Percentiles rank a stretch among this genome's conserved stretches.
phyloP scores from a whole-genome alignment of 2,329 filamentous ascomycete genomes.

The Mycocentrospora acerina region DNA sequence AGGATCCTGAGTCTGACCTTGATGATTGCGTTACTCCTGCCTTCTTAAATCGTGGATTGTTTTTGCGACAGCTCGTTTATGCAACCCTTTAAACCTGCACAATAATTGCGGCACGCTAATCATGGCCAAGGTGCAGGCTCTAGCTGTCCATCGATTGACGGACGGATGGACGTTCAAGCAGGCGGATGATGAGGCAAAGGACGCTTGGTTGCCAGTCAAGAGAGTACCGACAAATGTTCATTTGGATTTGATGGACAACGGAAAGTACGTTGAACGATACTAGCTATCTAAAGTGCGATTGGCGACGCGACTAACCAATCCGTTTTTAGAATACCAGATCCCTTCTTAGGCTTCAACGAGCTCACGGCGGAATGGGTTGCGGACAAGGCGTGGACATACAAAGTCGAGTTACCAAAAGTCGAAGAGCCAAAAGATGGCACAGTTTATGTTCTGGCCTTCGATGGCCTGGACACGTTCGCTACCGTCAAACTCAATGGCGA shows the following conservation, averaged over 20 bases:
- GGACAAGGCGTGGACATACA: constrained; percentile 52
- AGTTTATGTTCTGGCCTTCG: constrained; percentile 57
- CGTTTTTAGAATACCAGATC: constrained; percentile 48
- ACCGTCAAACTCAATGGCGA: constrained; percentile 58
- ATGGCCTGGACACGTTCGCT: constrained; percentile 66
- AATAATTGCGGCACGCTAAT: neutral
- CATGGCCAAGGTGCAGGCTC: constrained; percentile 30
- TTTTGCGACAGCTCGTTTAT: neutral
- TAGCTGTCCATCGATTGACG: constrained; percentile 35
- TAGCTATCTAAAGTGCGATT: too few relatives aligned
- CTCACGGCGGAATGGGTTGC: constrained; percentile 53
- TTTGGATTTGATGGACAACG: constrained; percentile 49
- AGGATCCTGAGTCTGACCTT: too few relatives aligned
- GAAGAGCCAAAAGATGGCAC: constrained; percentile 26
- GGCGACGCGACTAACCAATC: constrained; percentile 1
- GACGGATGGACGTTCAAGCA: constrained; percentile 51
- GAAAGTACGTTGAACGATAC: constrained; percentile 40
- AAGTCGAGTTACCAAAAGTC: constrained; percentile 42
- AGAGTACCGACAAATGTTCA: constrained; percentile 52
- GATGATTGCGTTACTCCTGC: too few relatives aligned
- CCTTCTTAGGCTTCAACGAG: constrained; percentile 54
- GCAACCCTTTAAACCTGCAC: neutral
- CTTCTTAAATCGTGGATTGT: too few relatives aligned
- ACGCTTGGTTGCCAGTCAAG: constrained; percentile 48
- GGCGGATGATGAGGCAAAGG: constrained; percentile 41